These are phyloP conservation scores for Ceratobasidium papillatum DNA, from an alignment of 1,284 basidiomycete genomes.

Conservation along the genomic window DNA sequence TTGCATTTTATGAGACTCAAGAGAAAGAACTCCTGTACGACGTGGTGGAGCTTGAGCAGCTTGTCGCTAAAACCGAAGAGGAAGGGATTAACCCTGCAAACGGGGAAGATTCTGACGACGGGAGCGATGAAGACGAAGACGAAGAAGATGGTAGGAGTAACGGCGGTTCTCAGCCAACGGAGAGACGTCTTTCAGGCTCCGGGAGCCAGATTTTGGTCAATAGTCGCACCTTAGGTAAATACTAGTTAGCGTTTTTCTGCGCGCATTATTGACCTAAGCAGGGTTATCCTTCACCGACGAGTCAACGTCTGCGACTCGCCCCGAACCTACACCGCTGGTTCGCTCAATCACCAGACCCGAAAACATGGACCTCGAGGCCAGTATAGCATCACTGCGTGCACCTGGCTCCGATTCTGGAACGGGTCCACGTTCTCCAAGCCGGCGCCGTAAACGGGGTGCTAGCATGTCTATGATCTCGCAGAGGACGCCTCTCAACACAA, in stretches of 20 bases:
- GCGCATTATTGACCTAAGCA: constrained; percentile 26
- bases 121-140: constrained; percentile 73
- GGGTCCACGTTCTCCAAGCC: constrained; percentile 22
- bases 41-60: constrained; percentile 69
- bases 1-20: constrained; percentile 80
- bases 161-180: constrained; percentile 43
- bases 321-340: constrained; percentile 7
- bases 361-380: constrained; percentile 41
- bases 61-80: constrained; percentile 72
- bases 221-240: constrained; percentile 19
- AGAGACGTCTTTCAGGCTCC: constrained; percentile 24
- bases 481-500: constrained; percentile 19
- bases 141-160: constrained; percentile 66
- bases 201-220: constrained; percentile 4
- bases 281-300: constrained; percentile 3
- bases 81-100: constrained; percentile 63
- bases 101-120: constrained; percentile 61
- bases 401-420: constrained; percentile 54
- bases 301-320: constrained; percentile 14
- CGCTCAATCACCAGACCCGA: constrained; percentile 27
- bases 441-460: constrained; percentile 18
- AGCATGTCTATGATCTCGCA: constrained; percentile 37
- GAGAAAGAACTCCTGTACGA: constrained; percentile 75
- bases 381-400: constrained; percentile 44
- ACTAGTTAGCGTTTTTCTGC: not conserved